A percentile compares a stretch with the other conserved stretches of the same genome.
Evolutionary conservation across 176 grass and related monocot genomes (phyloP).

Genomic region (Puccinellia tenuiflora): DNA sequence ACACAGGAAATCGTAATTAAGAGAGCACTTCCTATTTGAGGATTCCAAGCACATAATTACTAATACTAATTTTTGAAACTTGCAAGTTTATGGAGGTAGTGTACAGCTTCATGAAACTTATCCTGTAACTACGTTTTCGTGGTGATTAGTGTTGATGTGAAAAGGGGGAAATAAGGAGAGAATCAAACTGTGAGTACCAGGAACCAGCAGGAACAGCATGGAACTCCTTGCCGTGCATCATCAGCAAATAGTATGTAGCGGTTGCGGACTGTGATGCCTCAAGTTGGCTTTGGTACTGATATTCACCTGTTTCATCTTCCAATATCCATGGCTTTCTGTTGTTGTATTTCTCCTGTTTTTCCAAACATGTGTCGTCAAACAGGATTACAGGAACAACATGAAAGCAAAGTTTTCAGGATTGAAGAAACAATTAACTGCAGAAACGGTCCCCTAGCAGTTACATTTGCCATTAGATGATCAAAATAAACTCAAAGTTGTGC

Average conservation of each 20-base stretch:
- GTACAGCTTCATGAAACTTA: too few species aligned
- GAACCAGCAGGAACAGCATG: constrained; percentile 62
- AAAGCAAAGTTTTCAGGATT: neutral
- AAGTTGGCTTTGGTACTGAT: constrained; percentile 68
- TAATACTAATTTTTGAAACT: neutral
- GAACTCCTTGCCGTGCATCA: constrained; percentile 51
- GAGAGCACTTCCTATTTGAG: neutral
- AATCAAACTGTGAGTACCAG: constrained; percentile 53
- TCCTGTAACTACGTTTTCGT: neutral
- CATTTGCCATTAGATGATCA: neutral
- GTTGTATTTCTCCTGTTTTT: constrained; percentile 57
- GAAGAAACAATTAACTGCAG: neutral
- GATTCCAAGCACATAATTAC: neutral
- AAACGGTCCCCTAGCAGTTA: neutral
- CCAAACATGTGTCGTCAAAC: constrained; percentile 7
- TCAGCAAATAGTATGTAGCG: constrained; percentile 71
- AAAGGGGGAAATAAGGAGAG: neutral
- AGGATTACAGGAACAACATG: neutral
- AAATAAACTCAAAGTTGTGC: neutral
- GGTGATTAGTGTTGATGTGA: constrained; percentile 1
- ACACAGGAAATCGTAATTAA: neutral
- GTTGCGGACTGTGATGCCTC: constrained; percentile 58
- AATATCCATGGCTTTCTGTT: constrained; percentile 77
- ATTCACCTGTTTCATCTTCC: constrained; percentile 70
- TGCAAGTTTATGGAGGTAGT: too few species aligned